phyloP scores from a whole-genome alignment of 2,329 filamentous ascomycete genomes.

The Aureobasidium sp. region DNA sequence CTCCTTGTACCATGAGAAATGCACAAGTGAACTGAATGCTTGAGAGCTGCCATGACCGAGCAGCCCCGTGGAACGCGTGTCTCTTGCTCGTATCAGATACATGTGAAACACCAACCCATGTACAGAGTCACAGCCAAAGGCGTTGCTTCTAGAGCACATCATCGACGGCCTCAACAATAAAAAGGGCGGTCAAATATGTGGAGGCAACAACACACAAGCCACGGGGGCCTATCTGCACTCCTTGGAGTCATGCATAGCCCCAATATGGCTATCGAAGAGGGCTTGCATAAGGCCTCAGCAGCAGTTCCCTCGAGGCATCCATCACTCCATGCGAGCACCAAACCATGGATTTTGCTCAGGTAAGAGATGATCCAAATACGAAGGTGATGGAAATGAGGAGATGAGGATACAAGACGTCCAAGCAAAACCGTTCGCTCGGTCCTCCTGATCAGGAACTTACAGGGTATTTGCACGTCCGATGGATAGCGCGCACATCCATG shows the following conservation, averaged over 20 bases:
- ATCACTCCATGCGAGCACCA: background rate
- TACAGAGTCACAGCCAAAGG: background rate
- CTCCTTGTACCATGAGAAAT: background rate
- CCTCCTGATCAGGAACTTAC: background rate
- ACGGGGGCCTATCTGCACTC: background rate
- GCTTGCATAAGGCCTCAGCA: background rate
- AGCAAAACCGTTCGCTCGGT: background rate
- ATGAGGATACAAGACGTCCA: too few species aligned
- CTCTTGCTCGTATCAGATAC: background rate
- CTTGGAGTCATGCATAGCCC: background rate
- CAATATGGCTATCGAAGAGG: background rate
- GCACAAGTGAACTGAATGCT: background rate
- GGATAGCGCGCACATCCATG: too few species aligned
- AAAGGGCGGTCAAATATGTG: background rate
- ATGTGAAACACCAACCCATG: background rate
- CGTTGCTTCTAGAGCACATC: background rate
- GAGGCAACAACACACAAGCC: background rate
- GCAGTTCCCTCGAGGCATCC: too few species aligned
- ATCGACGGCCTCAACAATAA: background rate
- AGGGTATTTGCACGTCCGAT: too few species aligned
- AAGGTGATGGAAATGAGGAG: too few species aligned
- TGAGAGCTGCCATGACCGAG: background rate
- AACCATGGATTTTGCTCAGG: background rate
- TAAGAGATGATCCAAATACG: background rate
- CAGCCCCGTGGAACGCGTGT: background rate